Evolutionary conservation across 352 stramenopile species (phyloP).

Genomic region (Phytophthora pluvialis): DNA sequence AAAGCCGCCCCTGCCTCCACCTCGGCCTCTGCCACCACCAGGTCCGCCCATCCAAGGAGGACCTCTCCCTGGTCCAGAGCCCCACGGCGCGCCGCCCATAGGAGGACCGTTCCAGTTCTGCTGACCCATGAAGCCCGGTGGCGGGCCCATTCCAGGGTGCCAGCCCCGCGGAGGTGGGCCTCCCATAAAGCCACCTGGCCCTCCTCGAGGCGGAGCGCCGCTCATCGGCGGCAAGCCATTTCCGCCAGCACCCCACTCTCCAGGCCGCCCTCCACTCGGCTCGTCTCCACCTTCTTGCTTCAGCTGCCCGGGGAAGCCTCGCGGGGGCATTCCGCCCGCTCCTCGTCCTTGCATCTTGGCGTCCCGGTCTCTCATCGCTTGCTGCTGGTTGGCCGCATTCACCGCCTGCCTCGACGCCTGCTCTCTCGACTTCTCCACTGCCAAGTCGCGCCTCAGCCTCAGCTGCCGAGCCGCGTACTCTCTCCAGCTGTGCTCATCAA

Average conservation of each 20-base stretch:
- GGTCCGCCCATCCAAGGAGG: conserved; percentile 62
- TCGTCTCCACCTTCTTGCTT: conserved; percentile 34
- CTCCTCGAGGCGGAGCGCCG: conserved; percentile 33
- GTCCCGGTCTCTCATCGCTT: conserved; percentile 43
- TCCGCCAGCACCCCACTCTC: conserved; percentile 36
- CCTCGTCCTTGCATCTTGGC: conserved; percentile 41
- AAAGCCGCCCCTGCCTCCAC: conserved; percentile 43
- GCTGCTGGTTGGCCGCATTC: conserved; percentile 55
- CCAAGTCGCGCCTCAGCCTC: conserved; percentile 67
- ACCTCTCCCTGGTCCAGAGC: conserved; percentile 45
- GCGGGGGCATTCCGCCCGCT: conserved; percentile 29
- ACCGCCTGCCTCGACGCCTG: conserved; percentile 80
- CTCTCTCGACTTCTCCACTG: conserved; percentile 78
- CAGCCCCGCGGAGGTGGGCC: conserved; percentile 58
- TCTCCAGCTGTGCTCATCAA: conserved; percentile 87
- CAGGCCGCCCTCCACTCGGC: conserved; percentile 6
- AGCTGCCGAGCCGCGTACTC: conserved; percentile 87
- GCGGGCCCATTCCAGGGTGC: conserved; percentile 76
- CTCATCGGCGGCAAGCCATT: conserved; percentile 33
- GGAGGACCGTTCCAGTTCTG: conserved; percentile 59
- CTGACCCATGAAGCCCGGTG: conserved; percentile 47
- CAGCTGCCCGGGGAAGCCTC: conserved; percentile 36
- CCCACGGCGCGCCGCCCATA: conserved; percentile 51
- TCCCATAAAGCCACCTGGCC: conserved; percentile 51
- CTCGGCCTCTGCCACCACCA: conserved; percentile 42